Percentiles rank a stretch among this genome's conserved stretches.
These are phyloP conservation scores for Syzygium syzygioides DNA, from an alignment of 441 rosid species.

Conservation along the genomic window DNA sequence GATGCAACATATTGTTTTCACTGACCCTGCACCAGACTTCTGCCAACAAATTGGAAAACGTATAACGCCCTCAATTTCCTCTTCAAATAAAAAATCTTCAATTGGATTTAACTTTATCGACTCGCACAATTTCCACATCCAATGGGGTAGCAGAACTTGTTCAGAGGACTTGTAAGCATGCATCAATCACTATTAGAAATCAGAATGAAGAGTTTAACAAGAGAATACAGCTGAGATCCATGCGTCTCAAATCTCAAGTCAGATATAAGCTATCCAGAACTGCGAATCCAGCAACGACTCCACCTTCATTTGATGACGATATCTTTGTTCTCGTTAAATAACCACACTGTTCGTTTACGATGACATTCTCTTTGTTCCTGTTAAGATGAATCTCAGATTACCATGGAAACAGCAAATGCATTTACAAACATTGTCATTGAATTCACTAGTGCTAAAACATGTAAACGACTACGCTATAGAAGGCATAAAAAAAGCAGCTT, in stretches of 20 bases:
- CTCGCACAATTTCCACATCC: neutral
- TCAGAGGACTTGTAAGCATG: neutral
- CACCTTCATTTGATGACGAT: slow-evolving; percentile 97
- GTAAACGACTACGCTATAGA: neutral
- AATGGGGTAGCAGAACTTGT: neutral
- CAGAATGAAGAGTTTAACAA: neutral
- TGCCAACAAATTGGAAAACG: neutral
- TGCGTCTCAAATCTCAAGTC: slow-evolving; percentile 26
- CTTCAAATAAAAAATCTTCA: neutral
- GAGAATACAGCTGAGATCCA: neutral
- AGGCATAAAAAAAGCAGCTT: neutral
- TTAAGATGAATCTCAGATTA: neutral
- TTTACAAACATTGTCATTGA: neutral
- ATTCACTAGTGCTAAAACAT: neutral
- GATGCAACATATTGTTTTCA: neutral
- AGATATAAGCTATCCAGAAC: slow-evolving; percentile 88
- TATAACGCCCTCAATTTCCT: neutral
- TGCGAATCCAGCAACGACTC: slow-evolving; percentile 91
- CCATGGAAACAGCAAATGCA: neutral
- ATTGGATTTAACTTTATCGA: neutral
- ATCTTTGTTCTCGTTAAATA: slow-evolving; percentile 88
- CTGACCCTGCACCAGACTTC: neutral
- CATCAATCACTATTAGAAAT: neutral
- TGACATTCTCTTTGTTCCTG: slow-evolving; percentile 83
- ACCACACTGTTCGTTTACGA: slow-evolving; percentile 74